Evolutionary conservation across 345 rosid genomes (phyloP), one percentile per base, ranked within the genome.

Genomic region (Acer yangbiense): DNA sequence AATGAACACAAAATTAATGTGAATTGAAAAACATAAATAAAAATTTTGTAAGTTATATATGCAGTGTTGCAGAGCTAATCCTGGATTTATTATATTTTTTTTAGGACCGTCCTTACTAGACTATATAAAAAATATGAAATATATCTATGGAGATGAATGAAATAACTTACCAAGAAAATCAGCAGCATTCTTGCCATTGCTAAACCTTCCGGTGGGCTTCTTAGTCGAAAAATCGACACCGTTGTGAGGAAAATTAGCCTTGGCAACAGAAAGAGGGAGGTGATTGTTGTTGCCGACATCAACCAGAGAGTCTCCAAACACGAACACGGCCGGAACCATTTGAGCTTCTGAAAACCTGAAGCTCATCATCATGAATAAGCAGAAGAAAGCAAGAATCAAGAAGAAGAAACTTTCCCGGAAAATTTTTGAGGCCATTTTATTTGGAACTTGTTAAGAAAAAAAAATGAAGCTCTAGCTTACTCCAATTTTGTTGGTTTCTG

Each of bases 141-240:
- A 32, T 32, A 32, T 2, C 35, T 32, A 32, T 32, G 4, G 35
- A 32, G 35, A 32, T 32, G 4, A 32, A 32, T 32, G 35, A 32
- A 32, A 32, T 41, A 41, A 41, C 46, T 41, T 41, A 41, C 46
- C 7, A 8, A 41, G 46, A 7, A 41, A 83, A 79, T 88, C 92
- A 1, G 92, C 90, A n/a, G 87, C 78, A 74, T 86, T 89, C 83
- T 87, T 89, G 77, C 92, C 92, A 48, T 87, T 89, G 62, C 84
- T 58, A 68, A 89, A 89, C 83, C 92, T 78, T 3, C 92, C 92
- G 2, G 92, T 89, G 11, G 92, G 78, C 74, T 85, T 83, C 70
- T 71, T 79, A 39, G 35, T 76, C 0, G 87, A 82, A 58, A 87
- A 89, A 76, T 89, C 92, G 58, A 89, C 16, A 6, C 92, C 92